Percentiles rank a stretch among this genome's conserved stretches.
Evolutionary conservation across 768 basidiomycete genomes (phyloP).

Genomic region (Xerocomus brunneocitrinus): DNA sequence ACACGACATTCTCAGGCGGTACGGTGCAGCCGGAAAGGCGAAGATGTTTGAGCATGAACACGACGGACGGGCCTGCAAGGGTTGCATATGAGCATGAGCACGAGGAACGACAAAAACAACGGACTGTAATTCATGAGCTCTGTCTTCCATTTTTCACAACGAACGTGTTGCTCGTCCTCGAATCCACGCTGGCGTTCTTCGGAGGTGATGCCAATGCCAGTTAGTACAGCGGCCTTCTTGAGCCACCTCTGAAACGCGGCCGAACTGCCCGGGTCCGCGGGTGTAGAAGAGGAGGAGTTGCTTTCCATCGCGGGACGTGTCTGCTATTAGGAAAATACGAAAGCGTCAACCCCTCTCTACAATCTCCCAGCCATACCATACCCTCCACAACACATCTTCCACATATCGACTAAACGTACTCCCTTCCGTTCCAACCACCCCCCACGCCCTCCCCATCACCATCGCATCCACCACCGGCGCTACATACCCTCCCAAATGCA

Average conservation of each 20-base stretch:
- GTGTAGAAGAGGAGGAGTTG: conserved; percentile 18
- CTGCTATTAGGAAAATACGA: conserved; percentile 7
- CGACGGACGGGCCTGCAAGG: conserved; percentile 69
- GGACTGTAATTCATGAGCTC: conserved; percentile 67
- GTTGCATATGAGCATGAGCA: conserved; percentile 8
- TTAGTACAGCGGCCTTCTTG: conserved; percentile 41
- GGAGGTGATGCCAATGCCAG: conserved; percentile 46
- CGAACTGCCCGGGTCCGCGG: conserved; percentile 20
- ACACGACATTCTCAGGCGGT: conserved; percentile 69
- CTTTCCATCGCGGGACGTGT: conserved; percentile 27
- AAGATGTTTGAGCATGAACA: conserved; percentile 93
- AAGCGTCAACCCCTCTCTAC: conserved; percentile 41
- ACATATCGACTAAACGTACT: conserved; percentile 77
- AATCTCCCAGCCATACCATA: conserved; percentile 49
- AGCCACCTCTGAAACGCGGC: conserved; percentile 49
- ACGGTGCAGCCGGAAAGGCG: conserved; percentile 67
- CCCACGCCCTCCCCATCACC: conserved; percentile 54
- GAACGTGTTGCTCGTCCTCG: conserved; percentile 36
- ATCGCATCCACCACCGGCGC: conserved; percentile 68
- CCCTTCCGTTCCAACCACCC: conserved; percentile 62
- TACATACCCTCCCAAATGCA: conserved; percentile 43
- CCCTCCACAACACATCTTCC: conserved; percentile 62
- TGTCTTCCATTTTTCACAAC: conserved; percentile 67
- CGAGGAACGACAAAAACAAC: conserved; percentile 27
- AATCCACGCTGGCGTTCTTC: conserved; percentile 37